Evolutionary conservation across 768 basidiomycete genomes (phyloP).

Genomic region (Coprinopsis cinerea): DNA sequence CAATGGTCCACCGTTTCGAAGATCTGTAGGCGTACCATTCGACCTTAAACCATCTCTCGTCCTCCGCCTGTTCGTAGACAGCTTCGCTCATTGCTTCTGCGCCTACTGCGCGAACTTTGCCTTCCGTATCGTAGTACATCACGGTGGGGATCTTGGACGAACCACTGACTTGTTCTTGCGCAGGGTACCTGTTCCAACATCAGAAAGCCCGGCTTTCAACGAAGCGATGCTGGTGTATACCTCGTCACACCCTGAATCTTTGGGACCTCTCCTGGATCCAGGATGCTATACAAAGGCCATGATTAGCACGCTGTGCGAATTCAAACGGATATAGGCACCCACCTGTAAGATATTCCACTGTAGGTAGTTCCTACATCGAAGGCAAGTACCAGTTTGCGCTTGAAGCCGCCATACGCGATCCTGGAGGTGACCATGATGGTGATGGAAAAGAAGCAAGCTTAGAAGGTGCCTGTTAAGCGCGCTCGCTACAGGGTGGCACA

Average conservation of each 20-base stretch:
- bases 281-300: conserved; percentile 26
- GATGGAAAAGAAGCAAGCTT: neutral
- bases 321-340: neutral
- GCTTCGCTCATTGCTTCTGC: conserved; percentile 37
- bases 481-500: neutral
- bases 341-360: conserved; percentile 37
- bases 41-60: conserved; percentile 38
- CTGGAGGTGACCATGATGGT: conserved; percentile 8
- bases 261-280: conserved; percentile 30
- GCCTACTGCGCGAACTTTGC: conserved; percentile 33
- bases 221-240: too few species aligned
- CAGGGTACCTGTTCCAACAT: conserved; percentile 32
- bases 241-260: conserved; percentile 20
- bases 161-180: conserved; percentile 33
- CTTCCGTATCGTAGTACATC: conserved; percentile 38
- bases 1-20: neutral
- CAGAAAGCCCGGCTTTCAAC: neutral
- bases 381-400: conserved; percentile 34
- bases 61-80: conserved; percentile 31
- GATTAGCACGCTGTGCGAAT: too few species aligned
- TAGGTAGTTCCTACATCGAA: conserved; percentile 39
- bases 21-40: conserved; percentile 34
- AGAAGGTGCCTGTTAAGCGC: too few species aligned
- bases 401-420: conserved; percentile 28
- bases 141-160: conserved; percentile 44